Percentiles rank a stretch among this genome's conserved stretches.
These are phyloP conservation scores for Trametopsis cervina DNA, from an alignment of 768 basidiomycete genomes.

Conservation along the genomic window DNA sequence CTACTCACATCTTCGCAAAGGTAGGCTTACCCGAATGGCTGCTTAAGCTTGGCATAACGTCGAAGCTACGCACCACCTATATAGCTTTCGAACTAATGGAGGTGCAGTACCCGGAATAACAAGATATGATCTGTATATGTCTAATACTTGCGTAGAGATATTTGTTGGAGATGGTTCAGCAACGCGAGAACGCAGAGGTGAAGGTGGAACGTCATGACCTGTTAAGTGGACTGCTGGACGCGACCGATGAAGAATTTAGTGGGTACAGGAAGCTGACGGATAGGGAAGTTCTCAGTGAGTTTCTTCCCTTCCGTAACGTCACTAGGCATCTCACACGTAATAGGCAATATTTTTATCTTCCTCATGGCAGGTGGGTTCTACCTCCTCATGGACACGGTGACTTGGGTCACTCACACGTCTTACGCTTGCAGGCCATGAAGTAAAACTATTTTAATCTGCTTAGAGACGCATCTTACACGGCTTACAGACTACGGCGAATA, in stretches of 20 bases:
- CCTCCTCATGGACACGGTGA: not conserved
- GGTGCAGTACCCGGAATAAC: slow-evolving; percentile 14
- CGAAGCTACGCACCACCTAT: slow-evolving; percentile 14
- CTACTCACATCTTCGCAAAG: slow-evolving; percentile 17
- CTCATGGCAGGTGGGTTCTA: slow-evolving; percentile 37
- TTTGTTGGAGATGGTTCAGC: slow-evolving; percentile 46
- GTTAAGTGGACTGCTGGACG: slow-evolving; percentile 42
- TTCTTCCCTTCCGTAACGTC: no score
- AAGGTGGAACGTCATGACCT: slow-evolving; percentile 39
- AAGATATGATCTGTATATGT: not conserved
- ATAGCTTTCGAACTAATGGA: slow-evolving; percentile 22
- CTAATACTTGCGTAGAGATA: slow-evolving; percentile 26
- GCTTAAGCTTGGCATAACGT: slow-evolving; percentile 12
- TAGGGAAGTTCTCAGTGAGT: slow-evolving; percentile 32
- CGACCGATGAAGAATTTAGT: slow-evolving; percentile 33
- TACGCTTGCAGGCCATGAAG: slow-evolving; percentile 34
- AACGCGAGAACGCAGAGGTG: slow-evolving; percentile 27
- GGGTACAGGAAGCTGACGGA: slow-evolving; percentile 29
- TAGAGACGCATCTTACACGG: not conserved
- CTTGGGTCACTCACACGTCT: not conserved
- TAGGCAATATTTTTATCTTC: slow-evolving; percentile 34
- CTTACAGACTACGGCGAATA: slow-evolving; percentile 26
- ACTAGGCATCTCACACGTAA: not conserved
- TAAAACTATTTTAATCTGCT: slow-evolving; percentile 12
- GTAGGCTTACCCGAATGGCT: slow-evolving; percentile 21